These are phyloP conservation scores for Picochlorum sp. DNA, from an alignment of 139 green algal species.

Conservation along the genomic window DNA sequence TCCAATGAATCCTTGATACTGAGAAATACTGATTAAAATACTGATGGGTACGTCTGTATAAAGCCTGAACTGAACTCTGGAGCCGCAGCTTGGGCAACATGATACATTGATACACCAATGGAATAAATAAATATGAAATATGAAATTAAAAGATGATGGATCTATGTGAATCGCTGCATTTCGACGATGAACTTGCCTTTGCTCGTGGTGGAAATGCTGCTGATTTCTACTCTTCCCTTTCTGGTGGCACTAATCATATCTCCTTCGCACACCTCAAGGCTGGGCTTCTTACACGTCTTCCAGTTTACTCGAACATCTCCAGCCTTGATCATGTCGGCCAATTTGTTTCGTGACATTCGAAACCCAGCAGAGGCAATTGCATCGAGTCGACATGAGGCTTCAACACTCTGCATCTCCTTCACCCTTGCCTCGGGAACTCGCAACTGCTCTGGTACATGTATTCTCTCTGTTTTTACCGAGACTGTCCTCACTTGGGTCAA, in stretches of 20 bases:
- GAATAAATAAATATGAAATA: not conserved
- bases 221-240: conserved; percentile 69
- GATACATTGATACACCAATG: too few relatives aligned
- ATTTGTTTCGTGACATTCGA: conserved; percentile 58
- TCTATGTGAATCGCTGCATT: conserved; percentile 51
- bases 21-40: too few relatives aligned
- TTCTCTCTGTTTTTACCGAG: conserved; percentile 29
- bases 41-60: too few relatives aligned
- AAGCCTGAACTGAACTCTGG: too few relatives aligned
- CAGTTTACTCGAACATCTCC: conserved; percentile 67
- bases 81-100: too few relatives aligned
- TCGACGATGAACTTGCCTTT: conserved; percentile 57
- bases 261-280: conserved; percentile 40
- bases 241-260: conserved; percentile 62
- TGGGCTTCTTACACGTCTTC: conserved; percentile 46
- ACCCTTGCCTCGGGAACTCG: conserved; percentile 32
- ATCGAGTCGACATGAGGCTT: conserved; percentile 70
- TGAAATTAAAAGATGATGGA: not conserved
- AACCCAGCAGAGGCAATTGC: conserved; percentile 68
- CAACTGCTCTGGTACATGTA: conserved; percentile 30
- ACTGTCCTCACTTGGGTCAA: conserved; percentile 62
- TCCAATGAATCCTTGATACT: too few relatives aligned
- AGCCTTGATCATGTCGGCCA: conserved; percentile 63
- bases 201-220: conserved; percentile 38
- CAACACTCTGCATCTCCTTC: conserved; percentile 48